Conservation (phyloP, 1,284 basidiomycete genomes). For the Rhodotorula sp. region DNA sequence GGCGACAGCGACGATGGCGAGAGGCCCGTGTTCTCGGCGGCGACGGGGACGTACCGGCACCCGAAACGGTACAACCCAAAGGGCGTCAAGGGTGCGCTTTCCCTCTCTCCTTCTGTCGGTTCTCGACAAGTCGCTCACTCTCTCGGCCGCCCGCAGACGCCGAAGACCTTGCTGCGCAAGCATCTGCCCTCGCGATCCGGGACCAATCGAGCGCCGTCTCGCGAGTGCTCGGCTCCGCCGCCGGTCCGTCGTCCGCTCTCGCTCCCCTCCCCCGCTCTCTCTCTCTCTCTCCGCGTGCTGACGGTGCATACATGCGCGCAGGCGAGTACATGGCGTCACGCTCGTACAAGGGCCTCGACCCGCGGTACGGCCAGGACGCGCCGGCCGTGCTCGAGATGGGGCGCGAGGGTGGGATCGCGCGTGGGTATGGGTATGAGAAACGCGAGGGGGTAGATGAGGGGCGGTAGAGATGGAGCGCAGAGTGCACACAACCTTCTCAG, state of each 20-base stretch:
- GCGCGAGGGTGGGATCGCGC: slow-evolving; percentile 81
- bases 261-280: too few relatives aligned
- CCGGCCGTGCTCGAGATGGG: slow-evolving; percentile 71
- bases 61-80: slow-evolving; percentile 63
- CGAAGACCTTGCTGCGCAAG: slow-evolving; percentile 34
- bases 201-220: slow-evolving; percentile 36
- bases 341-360: slow-evolving; percentile 80
- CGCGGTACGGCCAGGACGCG: slow-evolving; percentile 72
- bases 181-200: slow-evolving; percentile 37
- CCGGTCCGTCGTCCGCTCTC: too few relatives aligned
- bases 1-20: slow-evolving; percentile 54
- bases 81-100: slow-evolving; percentile 21
- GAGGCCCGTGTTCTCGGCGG: slow-evolving; percentile 74
- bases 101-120: slow-evolving; percentile 34
- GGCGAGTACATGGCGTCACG: slow-evolving; percentile 56
- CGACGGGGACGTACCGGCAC: slow-evolving; percentile 82
- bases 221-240: slow-evolving; percentile 49
- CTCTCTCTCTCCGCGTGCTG: too few relatives aligned
- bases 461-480: not conserved
- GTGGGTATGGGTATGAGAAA: slow-evolving; percentile 65
- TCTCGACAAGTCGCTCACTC: not conserved
- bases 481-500: too few relatives aligned
- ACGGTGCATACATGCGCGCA: not conserved
- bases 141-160: slow-evolving; percentile 19
- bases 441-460: slow-evolving; percentile 4